These are phyloP conservation scores for Polyporus tsugae DNA, from an alignment of 1,284 basidiomycete species.

Conservation along the genomic window DNA sequence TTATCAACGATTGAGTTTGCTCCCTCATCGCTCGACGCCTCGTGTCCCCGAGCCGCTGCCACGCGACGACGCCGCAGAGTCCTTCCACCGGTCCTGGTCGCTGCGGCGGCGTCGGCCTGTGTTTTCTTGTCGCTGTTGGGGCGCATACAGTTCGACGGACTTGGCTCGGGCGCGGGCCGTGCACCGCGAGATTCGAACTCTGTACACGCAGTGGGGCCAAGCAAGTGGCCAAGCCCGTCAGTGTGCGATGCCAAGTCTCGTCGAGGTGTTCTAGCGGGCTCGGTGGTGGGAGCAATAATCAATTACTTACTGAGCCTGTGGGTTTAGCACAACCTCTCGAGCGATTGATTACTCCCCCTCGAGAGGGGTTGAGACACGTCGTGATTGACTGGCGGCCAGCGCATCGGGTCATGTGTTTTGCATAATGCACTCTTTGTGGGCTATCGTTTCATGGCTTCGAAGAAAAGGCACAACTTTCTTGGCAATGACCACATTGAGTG, in stretches of 20 bases:
- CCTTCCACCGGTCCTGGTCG: not conserved
- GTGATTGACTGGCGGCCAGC: not conserved
- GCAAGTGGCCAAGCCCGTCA: not conserved
- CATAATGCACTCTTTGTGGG: not conserved
- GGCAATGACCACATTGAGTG: not conserved
- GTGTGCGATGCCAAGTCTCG: conserved; percentile 1
- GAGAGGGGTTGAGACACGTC: not conserved
- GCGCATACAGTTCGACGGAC: not conserved
- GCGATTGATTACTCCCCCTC: not conserved
- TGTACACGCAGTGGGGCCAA: not conserved
- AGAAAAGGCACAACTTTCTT: not conserved
- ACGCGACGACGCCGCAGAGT: not conserved
- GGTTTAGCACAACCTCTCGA: not conserved
- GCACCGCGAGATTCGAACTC: not conserved
- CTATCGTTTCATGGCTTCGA: not conserved
- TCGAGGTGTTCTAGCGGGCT: not conserved
- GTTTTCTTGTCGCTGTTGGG: not conserved
- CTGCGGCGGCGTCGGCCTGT: not conserved
- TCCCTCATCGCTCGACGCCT: not conserved
- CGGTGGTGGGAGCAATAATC: not conserved
- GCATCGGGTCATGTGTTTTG: not conserved
- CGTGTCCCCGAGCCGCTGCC: not conserved
- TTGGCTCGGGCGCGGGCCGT: not conserved
- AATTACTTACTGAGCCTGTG: not conserved
- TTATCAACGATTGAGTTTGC: not conserved